Evolutionary conservation across 164 flowering plant genomes (phyloP), one percentile per base, ranked within the genome.

Genomic region (Litsea cubeba): DNA sequence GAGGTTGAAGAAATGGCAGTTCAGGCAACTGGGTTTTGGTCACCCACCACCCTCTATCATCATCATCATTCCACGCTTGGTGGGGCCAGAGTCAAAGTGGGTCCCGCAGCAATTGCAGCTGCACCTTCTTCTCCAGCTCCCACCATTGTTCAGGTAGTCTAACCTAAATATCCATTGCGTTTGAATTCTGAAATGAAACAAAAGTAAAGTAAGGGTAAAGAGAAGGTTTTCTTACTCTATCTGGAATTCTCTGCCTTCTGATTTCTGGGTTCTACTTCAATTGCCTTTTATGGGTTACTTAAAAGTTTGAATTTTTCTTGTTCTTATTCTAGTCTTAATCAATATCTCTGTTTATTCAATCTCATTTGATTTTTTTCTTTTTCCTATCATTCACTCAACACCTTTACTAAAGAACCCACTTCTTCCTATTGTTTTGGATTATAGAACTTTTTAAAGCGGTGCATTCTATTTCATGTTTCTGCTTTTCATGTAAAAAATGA

Each of bases 121-220:
- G 26, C 73, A 22, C 23, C 58, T 24, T 20, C 75, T 30, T 23
- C 75, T 40, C 30, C 67, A 11, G 14, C 58, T 24, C 32, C 68
- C 35, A 63, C 65, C 54, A 51, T 71, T 30, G 35, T 62, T 35
- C 75, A 62, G 68, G 75, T 72, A 63, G 18, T 46, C 46, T 18
- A 28, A 22, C 65, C n/a, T 22, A 10, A 62, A 30, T 28, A 65
- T 65, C 30, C 68, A 3, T 8, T 65, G 15, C 10, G 0, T 14
- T 66, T 66, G 66, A 25, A 24, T n/a, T 25, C 11, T 40, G 46
- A 40, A 40, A 40, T 40, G 46, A 40, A 40, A 40, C 46, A 40
- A 8, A 40, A 30, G 35, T 30, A 30, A 8, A 40, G 11, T 40
- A 40, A 8, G 46, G 10, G 46, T 40, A 40, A 40, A 3, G 50